These are phyloP conservation scores for Vanrija humicola DNA, from an alignment of 1,284 basidiomycete species.

Conservation along the genomic window DNA sequence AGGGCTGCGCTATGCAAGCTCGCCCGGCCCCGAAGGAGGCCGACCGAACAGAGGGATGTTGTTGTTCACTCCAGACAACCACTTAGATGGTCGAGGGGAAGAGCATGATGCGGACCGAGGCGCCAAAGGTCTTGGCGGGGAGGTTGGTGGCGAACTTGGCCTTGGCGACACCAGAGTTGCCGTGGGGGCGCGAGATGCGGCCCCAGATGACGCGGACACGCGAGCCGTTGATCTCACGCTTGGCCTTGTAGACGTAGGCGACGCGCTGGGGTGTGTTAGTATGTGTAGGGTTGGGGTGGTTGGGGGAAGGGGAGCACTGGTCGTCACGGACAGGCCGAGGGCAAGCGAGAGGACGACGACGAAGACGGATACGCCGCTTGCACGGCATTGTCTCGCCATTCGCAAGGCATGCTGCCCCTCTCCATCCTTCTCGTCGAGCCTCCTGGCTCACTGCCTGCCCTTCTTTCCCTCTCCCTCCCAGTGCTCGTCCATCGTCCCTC, in stretches of 20 bases:
- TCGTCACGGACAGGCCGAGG: no score
- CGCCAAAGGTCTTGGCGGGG: constrained; percentile 92
- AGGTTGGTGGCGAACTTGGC: constrained; percentile 97
- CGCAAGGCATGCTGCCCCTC: background rate
- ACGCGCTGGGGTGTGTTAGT: constrained; percentile 64
- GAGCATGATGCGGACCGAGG: constrained; percentile 74
- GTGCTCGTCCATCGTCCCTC: constrained; percentile 4
- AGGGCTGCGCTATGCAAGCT: constrained; percentile 23
- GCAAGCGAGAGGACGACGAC: no score
- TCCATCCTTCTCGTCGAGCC: background rate
- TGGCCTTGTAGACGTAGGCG: constrained; percentile 96
- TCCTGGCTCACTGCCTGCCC: no score
- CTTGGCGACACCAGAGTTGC: constrained; percentile 93
- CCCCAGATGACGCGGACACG: constrained; percentile 98
- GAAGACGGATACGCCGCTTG: no score
- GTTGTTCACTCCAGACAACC: background rate
- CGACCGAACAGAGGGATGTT: background rate
- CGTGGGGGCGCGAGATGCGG: constrained; percentile 87
- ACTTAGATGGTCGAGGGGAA: constrained; percentile 51
- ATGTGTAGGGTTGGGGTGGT: background rate
- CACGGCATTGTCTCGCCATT: no score
- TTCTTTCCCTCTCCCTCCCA: background rate
- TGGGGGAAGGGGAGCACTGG: background rate
- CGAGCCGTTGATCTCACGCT: constrained; percentile 84
- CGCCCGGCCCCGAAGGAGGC: background rate